Evolutionary conservation across 2,329 filamentous ascomycete genomes (phyloP), one percentile per base, ranked within the genome.

Genomic region (Proliferodiscus dingleyae): DNA sequence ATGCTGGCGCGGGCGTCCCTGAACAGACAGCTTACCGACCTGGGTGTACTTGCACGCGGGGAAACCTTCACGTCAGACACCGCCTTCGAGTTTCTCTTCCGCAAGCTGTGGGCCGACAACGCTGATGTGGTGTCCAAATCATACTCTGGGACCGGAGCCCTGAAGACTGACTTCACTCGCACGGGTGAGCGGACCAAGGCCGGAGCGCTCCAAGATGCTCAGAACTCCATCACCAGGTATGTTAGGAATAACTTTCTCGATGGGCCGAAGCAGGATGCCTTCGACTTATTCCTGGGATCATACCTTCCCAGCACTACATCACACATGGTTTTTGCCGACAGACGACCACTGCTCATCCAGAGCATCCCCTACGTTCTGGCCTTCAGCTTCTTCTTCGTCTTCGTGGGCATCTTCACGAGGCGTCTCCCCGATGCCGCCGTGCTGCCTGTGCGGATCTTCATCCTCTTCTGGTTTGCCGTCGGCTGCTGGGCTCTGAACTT

Each of bases 101-200:
- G 93, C 56, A 97, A 97, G 67, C 75, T 97, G 13, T 98, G 93
- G 93, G 93, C 93, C 23, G 93, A 98, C 68, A 98, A 98, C 61
- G 93, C 94, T 45, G 93, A 98, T 65, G 85, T 94, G 19, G 90
- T 98, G 26, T 95, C 90, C 15, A 85, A 81, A 56, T 84, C 89
- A 0, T 98, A 98, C 67, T 93, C 93, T 1, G 93, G 93, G 45
- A 98, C 94, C 0, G 94, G 93, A 3, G 93, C 93, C 41, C 80
- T 98, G 71, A 98, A 98, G 77, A 98, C 93, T 0, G 94, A 98
- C 65, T 89, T 97, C 59, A 98, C 93, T 2, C 84, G 93, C n/a
- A 89, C 89, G 2, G 94, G 91, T 40, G 82, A 87, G 60, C 81
- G 94, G 43, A 98, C 93, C 23, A 89, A 84, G 62, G 78, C 80